These are phyloP conservation scores for Hanseniaspora thailandica DNA, from an alignment of 805 yeast species.

Conservation along the genomic window DNA sequence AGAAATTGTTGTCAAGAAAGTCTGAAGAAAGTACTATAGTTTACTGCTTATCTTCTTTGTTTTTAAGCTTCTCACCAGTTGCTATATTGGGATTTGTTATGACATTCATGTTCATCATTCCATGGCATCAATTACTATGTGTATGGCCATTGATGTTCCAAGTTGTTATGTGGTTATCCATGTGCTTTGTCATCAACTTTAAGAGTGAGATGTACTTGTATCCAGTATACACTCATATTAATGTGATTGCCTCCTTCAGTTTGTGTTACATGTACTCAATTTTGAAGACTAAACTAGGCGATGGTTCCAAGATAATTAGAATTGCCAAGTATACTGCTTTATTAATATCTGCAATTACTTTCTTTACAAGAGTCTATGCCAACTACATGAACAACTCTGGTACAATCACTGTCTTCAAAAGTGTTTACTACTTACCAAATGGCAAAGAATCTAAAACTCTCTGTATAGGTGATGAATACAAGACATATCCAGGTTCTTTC, in stretches of 20 bases:
- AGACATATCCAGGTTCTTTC: conserved; percentile 79
- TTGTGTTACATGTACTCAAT: conserved; percentile 19
- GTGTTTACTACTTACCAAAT: conserved; percentile 16
- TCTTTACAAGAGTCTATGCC: conserved; percentile 46
- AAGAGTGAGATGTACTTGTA: conserved; percentile 64
- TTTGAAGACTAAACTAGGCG: conserved; percentile 14
- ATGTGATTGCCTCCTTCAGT: conserved; percentile 49
- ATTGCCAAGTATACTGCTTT: conserved; percentile 12
- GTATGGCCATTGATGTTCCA: conserved; percentile 23
- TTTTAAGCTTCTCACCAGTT: conserved; percentile 57
- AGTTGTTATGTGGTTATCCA: conserved; percentile 45
- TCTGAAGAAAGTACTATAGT: not conserved
- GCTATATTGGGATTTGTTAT: conserved; percentile 14
- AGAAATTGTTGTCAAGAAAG: too few relatives aligned
- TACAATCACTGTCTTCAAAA: conserved; percentile 51
- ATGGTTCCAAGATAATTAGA: not conserved
- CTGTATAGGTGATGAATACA: conserved; percentile 94
- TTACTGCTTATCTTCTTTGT: conserved; percentile 36
- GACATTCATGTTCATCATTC: conserved; percentile 30
- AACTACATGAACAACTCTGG: conserved; percentile 59
- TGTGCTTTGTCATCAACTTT: conserved; percentile 22
- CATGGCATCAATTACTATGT: conserved; percentile 31
- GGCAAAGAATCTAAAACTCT: conserved; percentile 34
- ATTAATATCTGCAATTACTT: conserved; percentile 19
- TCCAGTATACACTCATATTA: conserved; percentile 65